phyloP scores from a whole-genome alignment of 2,329 filamentous ascomycete species.

The Ophiocordyceps camponoti-floridani region DNA sequence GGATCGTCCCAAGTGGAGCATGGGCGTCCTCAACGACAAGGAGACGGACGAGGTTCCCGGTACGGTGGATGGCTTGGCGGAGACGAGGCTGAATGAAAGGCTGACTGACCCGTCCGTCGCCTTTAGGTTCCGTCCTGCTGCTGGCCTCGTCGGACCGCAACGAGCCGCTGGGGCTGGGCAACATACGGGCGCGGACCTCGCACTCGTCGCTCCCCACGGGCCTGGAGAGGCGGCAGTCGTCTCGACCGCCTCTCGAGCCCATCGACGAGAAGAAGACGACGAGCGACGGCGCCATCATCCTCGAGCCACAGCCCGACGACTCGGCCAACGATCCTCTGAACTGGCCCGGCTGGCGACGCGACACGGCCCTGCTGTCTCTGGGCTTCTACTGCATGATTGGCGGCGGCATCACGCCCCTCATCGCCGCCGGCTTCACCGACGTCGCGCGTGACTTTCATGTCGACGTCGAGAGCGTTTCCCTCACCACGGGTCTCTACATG shows the following conservation, averaged over 20 bases:
- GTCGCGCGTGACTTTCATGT: constrained; percentile 51
- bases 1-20: constrained; percentile 28
- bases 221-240: constrained; percentile 3
- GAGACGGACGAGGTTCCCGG: constrained; percentile 77
- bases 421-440: constrained; percentile 77
- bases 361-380: constrained; percentile 61
- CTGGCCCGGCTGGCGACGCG: constrained; percentile 69
- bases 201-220: constrained; percentile 37
- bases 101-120: no score
- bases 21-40: constrained; percentile 73
- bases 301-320: constrained; percentile 85
- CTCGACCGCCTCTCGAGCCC: constrained; percentile 4
- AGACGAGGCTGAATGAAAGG: no score
- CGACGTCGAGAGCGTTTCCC: constrained; percentile 52
- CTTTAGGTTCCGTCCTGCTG: constrained; percentile 6
- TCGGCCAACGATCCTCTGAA: constrained; percentile 83
- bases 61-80: no score
- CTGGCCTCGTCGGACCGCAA: constrained; percentile 5
- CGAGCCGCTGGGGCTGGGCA: constrained; percentile 9
- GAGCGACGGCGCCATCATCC: constrained; percentile 62
- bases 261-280: constrained; percentile 52
- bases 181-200: constrained; percentile 37
- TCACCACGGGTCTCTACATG: constrained; percentile 90
- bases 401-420: constrained; percentile 76
- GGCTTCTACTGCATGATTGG: constrained; percentile 89